A percentile compares a stretch with the other conserved stretches of the same genome.
Evolutionary conservation across 2,329 filamentous ascomycete genomes (phyloP).

Genomic region (Aphanocladium album): DNA sequence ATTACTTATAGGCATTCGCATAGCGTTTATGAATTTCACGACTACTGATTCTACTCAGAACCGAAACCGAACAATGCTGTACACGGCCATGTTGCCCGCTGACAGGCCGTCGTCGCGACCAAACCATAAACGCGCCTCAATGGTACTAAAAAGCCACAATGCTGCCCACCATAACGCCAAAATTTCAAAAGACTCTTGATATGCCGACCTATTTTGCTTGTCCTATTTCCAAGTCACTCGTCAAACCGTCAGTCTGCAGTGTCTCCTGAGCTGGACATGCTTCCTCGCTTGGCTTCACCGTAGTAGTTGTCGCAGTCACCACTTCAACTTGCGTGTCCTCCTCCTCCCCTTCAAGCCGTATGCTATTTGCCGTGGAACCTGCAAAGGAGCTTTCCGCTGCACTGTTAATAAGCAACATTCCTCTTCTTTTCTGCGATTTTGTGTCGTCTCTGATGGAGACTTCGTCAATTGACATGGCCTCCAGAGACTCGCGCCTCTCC

Average conservation of each 20-base stretch:
- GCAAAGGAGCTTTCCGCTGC: not conserved
- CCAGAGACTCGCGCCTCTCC: no score
- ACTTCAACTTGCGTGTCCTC: not conserved
- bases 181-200: not conserved
- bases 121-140: not conserved
- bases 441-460: not conserved
- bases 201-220: no score
- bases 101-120: not conserved
- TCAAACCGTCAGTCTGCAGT: no score
- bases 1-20: constrained; percentile 7
- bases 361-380: not conserved
- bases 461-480: no score
- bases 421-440: not conserved
- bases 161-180: not conserved
- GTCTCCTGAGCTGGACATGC: no score
- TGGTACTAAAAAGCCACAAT: not conserved
- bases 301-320: no score
- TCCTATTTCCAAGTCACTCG: no score
- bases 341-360: not conserved
- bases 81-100: not conserved
- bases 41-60: not conserved
- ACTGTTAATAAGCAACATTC: not conserved
- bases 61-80: not conserved
- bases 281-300: not conserved
- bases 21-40: constrained; percentile 12